These are phyloP conservation scores for Trichomonas vaginalis DNA, from an alignment of 208 protist species.

Conservation along the genomic window DNA sequence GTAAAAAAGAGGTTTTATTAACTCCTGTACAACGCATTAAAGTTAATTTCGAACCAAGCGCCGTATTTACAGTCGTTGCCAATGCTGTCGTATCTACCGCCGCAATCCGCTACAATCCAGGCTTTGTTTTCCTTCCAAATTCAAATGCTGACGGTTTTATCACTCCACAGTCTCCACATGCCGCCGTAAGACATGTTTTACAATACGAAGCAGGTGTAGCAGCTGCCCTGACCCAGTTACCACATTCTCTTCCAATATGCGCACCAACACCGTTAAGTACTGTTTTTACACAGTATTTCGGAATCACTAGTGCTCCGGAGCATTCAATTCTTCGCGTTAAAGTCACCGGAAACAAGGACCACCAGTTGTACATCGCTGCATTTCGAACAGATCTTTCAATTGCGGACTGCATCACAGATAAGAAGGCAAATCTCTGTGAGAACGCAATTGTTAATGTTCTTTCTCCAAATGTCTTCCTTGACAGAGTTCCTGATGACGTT, in stretches of 20 bases:
- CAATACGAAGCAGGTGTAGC: not conserved
- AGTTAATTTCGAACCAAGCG: not conserved
- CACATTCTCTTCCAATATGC: not conserved
- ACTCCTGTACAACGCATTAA: not conserved
- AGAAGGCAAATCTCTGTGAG: not conserved
- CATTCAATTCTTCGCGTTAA: not conserved
- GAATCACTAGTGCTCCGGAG: not conserved
- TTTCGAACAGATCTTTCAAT: not conserved
- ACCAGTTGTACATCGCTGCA: not conserved
- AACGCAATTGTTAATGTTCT: not conserved
- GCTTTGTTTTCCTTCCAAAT: not conserved
- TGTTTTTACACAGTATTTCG: not conserved
- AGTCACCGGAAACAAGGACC: not conserved
- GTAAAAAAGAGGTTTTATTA: not conserved
- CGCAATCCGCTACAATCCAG: not conserved
- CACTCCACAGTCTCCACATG: not conserved
- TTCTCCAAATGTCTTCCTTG: not conserved
- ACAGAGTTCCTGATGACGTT: not conserved
- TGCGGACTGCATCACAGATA: not conserved
- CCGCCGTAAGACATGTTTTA: not conserved
- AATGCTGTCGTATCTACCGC: not conserved
- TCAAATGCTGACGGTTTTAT: not conserved
- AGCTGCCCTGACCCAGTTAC: not conserved
- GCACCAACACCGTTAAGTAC: not conserved
- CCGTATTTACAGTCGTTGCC: not conserved